Evolutionary conservation across 2,329 filamentous ascomycete species (phyloP).

Genomic region (Lachnellula arida): DNA sequence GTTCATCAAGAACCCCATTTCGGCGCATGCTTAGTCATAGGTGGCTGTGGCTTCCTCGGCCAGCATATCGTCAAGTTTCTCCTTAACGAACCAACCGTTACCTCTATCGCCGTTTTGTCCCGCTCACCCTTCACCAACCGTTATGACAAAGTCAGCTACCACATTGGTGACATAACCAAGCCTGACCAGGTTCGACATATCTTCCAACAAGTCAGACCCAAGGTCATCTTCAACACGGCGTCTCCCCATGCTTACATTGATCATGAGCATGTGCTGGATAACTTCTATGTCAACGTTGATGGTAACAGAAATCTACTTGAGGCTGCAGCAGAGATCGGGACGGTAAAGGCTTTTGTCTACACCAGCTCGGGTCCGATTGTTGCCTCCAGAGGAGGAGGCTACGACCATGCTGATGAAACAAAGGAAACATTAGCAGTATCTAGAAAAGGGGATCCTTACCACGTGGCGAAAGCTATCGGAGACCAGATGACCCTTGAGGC

Average conservation of each 20-base stretch:
- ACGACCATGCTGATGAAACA: slow-evolving; percentile 22
- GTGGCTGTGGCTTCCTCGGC: slow-evolving; percentile 48
- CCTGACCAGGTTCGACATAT: slow-evolving; percentile 37
- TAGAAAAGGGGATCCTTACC: slow-evolving; percentile 21
- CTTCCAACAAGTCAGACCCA: slow-evolving; percentile 39
- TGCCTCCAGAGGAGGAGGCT: slow-evolving; percentile 12
- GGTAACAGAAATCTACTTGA: slow-evolving; percentile 45
- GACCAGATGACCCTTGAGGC: slow-evolving; percentile 22
- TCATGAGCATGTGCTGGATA: slow-evolving; percentile 16
- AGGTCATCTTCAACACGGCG: slow-evolving; percentile 47
- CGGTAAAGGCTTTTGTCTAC: slow-evolving; percentile 37
- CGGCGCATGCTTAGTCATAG: slow-evolving; percentile 37
- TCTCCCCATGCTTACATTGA: slow-evolving; percentile 36
- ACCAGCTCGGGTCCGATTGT: slow-evolving; percentile 22
- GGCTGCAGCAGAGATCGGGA: slow-evolving; percentile 42
- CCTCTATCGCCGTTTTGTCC: slow-evolving; percentile 43
- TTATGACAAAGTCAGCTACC: slow-evolving; percentile 37
- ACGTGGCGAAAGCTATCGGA: slow-evolving; percentile 21
- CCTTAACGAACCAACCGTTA: slow-evolving; percentile 34
- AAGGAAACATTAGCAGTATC: slow-evolving; percentile 18
- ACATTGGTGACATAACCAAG: slow-evolving; percentile 46
- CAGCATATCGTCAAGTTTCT: slow-evolving; percentile 46
- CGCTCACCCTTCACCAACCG: slow-evolving; percentile 37
- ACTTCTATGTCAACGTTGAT: slow-evolving; percentile 43
- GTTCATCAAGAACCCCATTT: slow-evolving; percentile 2